These are phyloP conservation scores for Jamesozyma spencerorum DNA, from an alignment of 805 yeast species.

Conservation along the genomic window DNA sequence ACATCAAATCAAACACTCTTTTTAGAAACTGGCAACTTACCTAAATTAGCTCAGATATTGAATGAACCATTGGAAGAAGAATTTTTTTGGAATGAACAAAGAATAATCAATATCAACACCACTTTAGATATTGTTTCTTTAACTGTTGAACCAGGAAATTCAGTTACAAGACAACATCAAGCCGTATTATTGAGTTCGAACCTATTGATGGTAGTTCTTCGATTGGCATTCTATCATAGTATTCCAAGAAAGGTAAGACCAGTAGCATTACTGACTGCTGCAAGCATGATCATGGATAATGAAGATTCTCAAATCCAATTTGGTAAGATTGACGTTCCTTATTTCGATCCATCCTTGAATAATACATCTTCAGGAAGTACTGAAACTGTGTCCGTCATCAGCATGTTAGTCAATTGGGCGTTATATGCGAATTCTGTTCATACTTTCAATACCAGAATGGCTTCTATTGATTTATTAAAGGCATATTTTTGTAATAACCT, in stretches of 20 bases:
- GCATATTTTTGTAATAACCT: conserved; percentile 59
- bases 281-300: conserved; percentile 66
- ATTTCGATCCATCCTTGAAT: conserved; percentile 59
- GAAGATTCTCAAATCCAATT: conserved; percentile 59
- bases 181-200: conserved; percentile 48
- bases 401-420: conserved; percentile 77
- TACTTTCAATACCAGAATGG: conserved; percentile 69
- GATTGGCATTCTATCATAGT: conserved; percentile 57
- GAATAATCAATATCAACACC: conserved; percentile 54
- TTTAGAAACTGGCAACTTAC: conserved; percentile 72
- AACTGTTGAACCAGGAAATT: conserved; percentile 66
- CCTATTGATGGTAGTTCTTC: conserved; percentile 53
- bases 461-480: conserved; percentile 55
- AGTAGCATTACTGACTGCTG: conserved; percentile 61
- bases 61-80: conserved; percentile 46
- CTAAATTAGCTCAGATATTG: conserved; percentile 52
- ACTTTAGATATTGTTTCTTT: conserved; percentile 64
- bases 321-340: conserved; percentile 83
- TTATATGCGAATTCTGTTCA: conserved; percentile 73
- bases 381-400: conserved; percentile 53
- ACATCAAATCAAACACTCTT: conserved; percentile 85
- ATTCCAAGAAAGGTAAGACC: conserved; percentile 62
- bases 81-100: conserved; percentile 70
- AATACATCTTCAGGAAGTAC: conserved; percentile 12
- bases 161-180: conserved; percentile 55